These are phyloP conservation scores for Salix udensis DNA, from an alignment of 345 rosid genomes.

Conservation along the genomic window DNA sequence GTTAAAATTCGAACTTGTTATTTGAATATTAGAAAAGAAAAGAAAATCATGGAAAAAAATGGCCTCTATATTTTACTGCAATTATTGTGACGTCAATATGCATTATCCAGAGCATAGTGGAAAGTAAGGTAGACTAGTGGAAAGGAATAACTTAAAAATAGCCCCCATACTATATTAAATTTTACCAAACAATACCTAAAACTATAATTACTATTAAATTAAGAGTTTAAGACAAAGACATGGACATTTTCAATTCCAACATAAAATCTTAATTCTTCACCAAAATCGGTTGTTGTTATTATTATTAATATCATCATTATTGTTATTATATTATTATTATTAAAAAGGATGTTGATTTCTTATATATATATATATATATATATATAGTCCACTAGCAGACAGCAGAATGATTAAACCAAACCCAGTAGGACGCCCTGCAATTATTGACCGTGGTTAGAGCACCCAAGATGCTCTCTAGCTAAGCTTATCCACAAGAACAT, in stretches of 20 bases:
- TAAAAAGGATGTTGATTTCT: neutral
- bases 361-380: neutral
- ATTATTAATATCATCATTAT: no score
- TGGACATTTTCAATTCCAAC: neutral
- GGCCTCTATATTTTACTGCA: neutral
- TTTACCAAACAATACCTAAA: neutral
- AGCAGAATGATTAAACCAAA: constrained; percentile 1
- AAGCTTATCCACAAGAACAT: constrained; percentile 24
- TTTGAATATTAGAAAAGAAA: no score
- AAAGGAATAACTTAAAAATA: no score
- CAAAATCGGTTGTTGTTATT: no score
- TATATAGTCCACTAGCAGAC: neutral
- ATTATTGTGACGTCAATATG: neutral
- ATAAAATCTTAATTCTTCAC: no score
- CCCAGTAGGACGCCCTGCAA: constrained; percentile 12
- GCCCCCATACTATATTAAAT: no score
- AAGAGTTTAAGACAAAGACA: neutral
- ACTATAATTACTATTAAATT: no score
- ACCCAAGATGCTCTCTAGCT: neutral
- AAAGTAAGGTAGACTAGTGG: neutral
- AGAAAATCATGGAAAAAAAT: no score
- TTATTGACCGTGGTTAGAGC: constrained; percentile 16
- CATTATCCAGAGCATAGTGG: no score
- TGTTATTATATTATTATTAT: no score
- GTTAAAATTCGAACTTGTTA: no score